Conservation (phyloP, 257 asterid genomes). For the Fraxinus anomala region DNA sequence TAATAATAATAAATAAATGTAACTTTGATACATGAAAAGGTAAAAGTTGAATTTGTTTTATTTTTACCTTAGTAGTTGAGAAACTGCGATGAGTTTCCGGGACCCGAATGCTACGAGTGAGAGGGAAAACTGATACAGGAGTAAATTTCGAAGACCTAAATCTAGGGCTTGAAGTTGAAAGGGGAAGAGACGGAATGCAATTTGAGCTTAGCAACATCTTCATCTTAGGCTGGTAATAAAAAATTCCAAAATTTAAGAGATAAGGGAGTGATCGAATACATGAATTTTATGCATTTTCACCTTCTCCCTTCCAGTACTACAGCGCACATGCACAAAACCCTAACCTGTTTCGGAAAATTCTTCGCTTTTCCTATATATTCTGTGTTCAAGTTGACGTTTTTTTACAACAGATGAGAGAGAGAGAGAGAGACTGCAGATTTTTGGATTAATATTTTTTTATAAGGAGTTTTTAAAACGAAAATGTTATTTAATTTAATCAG, state of each 20-base stretch:
- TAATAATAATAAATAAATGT: background rate
- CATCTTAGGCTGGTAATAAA: slow-evolving; percentile 22
- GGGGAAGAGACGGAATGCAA: slow-evolving; percentile 48
- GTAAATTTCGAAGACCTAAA: slow-evolving; percentile 49
- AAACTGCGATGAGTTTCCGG: slow-evolving; percentile 43
- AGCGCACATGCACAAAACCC: slow-evolving; percentile 41
- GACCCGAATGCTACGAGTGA: slow-evolving; percentile 35
- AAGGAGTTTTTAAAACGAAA: too few species aligned
- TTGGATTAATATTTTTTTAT: too few species aligned
- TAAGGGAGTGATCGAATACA: slow-evolving; percentile 42
- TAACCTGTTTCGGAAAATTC: slow-evolving; percentile 19
- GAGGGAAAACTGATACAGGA: slow-evolving; percentile 41
- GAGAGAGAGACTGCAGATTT: slow-evolving; percentile 9
- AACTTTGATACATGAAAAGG: background rate
- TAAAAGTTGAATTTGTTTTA: slow-evolving; percentile 14
- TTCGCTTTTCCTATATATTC: background rate
- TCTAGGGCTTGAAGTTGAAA: slow-evolving; percentile 36
- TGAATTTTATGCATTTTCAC: slow-evolving; percentile 50
- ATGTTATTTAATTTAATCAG: too few species aligned
- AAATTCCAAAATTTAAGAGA: slow-evolving; percentile 43
- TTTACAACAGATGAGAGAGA: slow-evolving; percentile 25
- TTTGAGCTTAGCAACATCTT: slow-evolving; percentile 73
- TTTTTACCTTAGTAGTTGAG: slow-evolving; percentile 60
- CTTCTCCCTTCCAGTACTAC: background rate
- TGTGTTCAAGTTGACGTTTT: slow-evolving; percentile 34